Evolutionary conservation across 2,329 filamentous ascomycete species (phyloP), one percentile per base, ranked within the genome.

Genomic region (Monascus ruber): DNA sequence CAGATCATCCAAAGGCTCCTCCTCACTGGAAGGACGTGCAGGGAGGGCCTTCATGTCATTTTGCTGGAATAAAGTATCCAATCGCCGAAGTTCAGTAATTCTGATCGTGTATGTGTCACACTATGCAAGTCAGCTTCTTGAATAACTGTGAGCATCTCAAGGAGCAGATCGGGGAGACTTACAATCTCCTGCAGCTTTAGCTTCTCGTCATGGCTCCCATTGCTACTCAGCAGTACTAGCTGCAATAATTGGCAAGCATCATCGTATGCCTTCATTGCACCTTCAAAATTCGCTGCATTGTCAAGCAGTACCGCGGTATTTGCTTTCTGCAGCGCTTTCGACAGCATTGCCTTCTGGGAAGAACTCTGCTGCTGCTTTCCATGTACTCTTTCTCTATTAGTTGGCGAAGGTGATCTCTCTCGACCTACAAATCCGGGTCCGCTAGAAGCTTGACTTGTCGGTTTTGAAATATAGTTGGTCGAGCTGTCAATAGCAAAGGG

Each of bases 261-360:
- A 7, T 76, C 72, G 58, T 98, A 98, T 9, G 89, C 87, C 53
- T 86, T 78, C 56, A 93, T 81, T 11, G 91, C 91, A 32, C 85
- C 87, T 58, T 89, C 85, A 46, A 91, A 89, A 55, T 96, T 94
- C 54, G 91, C 85, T 9, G 86, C 87, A 73, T 95, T 96, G 64
- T 98, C 91, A 32, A 98, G 75, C 49, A 95, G 76, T 25, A 98
- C 91, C 24, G 91, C 91, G 8, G 85, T 89, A 56, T 98, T 95
- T 36, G 91, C 91, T 65, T 95, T 94, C 58, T 94, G 83, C 39
- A 98, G 69, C 1, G 91, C 91, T 51, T 84, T 85, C n/a, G 89
- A 94, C 29, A 98, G 73, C 88, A 96, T 96, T 7, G 81, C 84
- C 68, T 95, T 96, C 59, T 96, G 83, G 1, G 83, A 86, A 9